Evolutionary conservation across 805 yeast genomes (phyloP), one percentile per base, ranked within the genome.

Genomic region (Starmerella floricola): DNA sequence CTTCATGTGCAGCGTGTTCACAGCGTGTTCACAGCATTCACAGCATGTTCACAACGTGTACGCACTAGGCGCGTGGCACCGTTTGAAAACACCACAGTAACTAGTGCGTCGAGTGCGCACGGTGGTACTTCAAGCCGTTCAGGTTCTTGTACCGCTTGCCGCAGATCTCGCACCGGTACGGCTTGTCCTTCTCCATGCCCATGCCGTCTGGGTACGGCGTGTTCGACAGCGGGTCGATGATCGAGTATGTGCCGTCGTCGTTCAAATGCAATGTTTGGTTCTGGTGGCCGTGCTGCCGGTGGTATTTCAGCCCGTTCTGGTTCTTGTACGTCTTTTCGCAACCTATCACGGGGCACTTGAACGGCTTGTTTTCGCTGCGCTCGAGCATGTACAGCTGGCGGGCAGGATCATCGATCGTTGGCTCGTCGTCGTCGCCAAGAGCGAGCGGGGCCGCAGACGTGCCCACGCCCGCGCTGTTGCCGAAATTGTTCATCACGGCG

Each of bases 281-380:
- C 63, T 87, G 96, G 64, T 88, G 98, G 31, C 98, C 98, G 61
- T 88, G 98, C 44, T 81, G 67, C 51, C 95, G 73, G 64, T 91
- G 98, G 63, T 91, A 91, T 62, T 91, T 91, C 58, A 91, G 70
- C 15, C 98, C 98, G 59, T 91, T 91, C 65, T 91, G 98, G 62
- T 91, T 91, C 66, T 91, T 91, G 63, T 91, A 91, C 23, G 88
- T 87, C 68, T 91, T 91, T 55, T 87, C 96, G 63, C 98, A 91
- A 6, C 98, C 98, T 56, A 86, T 82, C 34, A 91, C 98, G 0
- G 97, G 98, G 66, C 98, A 91, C 61, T 81, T 86, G 67, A 79
- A 91, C 24, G 98, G 98, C 62, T 91, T 79, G 60, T 85, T 82
- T 53, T 87, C 95, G 45, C 83, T 87, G 48, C 77, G 79, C 62